A percentile compares a stretch with the other conserved stretches of the same genome.
phyloP scores from a whole-genome alignment of 768 basidiomycete genomes.

The Tephrocybe sp. region DNA sequence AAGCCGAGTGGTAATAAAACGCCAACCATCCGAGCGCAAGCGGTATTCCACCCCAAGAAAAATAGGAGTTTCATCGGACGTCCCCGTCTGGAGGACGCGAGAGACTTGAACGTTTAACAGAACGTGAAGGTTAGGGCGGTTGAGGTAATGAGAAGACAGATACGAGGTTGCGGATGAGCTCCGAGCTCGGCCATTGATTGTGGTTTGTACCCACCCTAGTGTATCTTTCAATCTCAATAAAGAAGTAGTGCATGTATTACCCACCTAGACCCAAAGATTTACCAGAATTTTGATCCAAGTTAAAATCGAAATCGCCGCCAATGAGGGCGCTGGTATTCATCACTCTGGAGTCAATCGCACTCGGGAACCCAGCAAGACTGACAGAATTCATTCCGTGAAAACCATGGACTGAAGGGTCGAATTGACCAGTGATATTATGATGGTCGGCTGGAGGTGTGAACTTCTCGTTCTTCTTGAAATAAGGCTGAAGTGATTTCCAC shows the following conservation, averaged over 20 bases:
- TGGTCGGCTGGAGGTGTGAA: conserved; percentile 22
- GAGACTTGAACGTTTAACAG: conserved; percentile 5
- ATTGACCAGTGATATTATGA: conserved; percentile 25
- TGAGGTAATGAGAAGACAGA: conserved; percentile 10
- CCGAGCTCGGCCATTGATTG: conserved; percentile 16
- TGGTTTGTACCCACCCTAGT: conserved; percentile 20
- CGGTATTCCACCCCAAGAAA: conserved; percentile 7
- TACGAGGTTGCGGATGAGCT: conserved; percentile 24
- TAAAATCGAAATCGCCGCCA: conserved; percentile 16
- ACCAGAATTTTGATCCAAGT: conserved; percentile 17
- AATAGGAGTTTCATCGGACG: not conserved
- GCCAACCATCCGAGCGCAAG: conserved; percentile 1
- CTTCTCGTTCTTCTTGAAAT: conserved; percentile 17
- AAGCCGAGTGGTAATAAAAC: not conserved
- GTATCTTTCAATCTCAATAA: not conserved
- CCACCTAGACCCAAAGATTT: conserved; percentile 17
- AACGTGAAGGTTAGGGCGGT: conserved; percentile 5
- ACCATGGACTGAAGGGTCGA: conserved; percentile 25
- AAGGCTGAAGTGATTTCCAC: not conserved
- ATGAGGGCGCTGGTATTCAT: conserved; percentile 22
- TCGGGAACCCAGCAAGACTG: conserved; percentile 19
- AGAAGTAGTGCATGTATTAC: not conserved
- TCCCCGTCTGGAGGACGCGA: conserved; percentile 5
- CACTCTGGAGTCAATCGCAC: conserved; percentile 20
- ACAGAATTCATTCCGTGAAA: conserved; percentile 20